phyloP scores from a whole-genome alignment of 495 filamentous ascomycete genomes.

The Xylaria venustula region DNA sequence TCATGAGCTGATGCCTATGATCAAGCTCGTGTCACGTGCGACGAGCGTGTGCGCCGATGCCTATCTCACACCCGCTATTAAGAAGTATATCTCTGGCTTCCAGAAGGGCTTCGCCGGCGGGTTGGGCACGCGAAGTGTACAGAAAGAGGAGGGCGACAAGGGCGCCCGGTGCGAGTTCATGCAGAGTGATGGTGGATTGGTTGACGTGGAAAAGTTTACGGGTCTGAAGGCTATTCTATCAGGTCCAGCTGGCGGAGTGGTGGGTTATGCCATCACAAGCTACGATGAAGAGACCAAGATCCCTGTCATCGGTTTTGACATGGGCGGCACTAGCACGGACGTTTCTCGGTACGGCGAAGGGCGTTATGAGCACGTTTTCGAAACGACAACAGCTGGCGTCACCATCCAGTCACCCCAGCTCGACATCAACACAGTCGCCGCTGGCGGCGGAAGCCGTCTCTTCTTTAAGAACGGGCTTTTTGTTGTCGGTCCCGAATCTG shows the following conservation, averaged over 20 bases:
- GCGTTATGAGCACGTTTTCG: constrained; percentile 94
- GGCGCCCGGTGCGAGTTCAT: constrained; percentile 78
- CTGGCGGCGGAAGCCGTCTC: constrained; percentile 85
- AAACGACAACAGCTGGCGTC: constrained; percentile 93
- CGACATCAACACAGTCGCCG: constrained; percentile 97
- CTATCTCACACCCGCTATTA: constrained; percentile 93
- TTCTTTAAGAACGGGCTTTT: constrained; percentile 92
- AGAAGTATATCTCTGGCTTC: constrained; percentile 92
- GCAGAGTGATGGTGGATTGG: constrained; percentile 80
- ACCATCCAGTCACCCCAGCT: constrained; percentile 93
- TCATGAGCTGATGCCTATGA: constrained; percentile 90
- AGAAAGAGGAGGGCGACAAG: constrained; percentile 51
- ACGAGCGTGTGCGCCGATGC: constrained; percentile 95
- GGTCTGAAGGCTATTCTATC: constrained; percentile 76
- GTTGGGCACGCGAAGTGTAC: constrained; percentile 65
- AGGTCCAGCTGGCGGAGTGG: constrained; percentile 79
- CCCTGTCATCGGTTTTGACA: constrained; percentile 95
- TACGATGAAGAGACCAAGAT: constrained; percentile 84
- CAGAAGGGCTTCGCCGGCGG: constrained; percentile 71
- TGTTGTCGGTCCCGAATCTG: constrained; percentile 94
- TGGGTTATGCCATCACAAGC: constrained; percentile 91
- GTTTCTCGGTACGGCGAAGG: constrained; percentile 88
- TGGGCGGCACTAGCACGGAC: constrained; percentile 92
- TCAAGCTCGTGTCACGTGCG: constrained; percentile 80
- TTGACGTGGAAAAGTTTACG: constrained; percentile 73